Base-by-base conservation (phyloP, 768 basidiomycete genomes). In the Suillus variegatus region DNA sequence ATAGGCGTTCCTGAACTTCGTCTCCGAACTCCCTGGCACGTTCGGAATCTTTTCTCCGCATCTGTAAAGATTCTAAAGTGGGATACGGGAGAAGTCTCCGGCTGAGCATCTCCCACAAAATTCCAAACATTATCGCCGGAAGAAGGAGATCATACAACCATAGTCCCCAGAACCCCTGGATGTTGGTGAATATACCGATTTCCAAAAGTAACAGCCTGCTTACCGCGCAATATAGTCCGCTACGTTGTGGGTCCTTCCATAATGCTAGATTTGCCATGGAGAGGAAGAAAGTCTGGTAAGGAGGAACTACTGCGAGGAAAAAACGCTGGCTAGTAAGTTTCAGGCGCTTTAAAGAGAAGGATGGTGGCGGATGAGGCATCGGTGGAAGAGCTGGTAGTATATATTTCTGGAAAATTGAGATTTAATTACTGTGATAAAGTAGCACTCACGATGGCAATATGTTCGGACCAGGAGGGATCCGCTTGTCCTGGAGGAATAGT, bases 141-240 rank as follows among this genome's bases (percentile, higher is more conserved):
- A 85, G 76, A 5, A 91, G 78, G 16, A 88, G 70, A 69, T 89
- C 80, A 61, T 84, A 70, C 73, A 84, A 84, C 89, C 89, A 91
- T 18, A 89, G 69, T 43, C 81, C 73, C 90, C 90, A 91, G 67
- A 84, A 91, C 1, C 79, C 64, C 90, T 90, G 66, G 44, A 52
- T 36, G 7, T 69, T 28, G 69, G 32, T 55, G 52, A 41, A 32
- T 18, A 16, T 51, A 62, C 44, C 55, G 49, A 35, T n/a, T 22
- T 47, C 44, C n/a, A 60, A 65, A 65, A 12, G 52, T 12, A 44
- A 18, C 22, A 62, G 44, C 36, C 25, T 40, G 81, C 86, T 61
- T 69, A 90, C 89, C 40, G 70, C 62, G 67, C 89, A 91, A 64
- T 82, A 82, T 12, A 74, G 61, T 14, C 79, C 68, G 66, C 89